Conservation (phyloP, 1,139 yeast genomes). For the Candida frijolesensis region DNA sequence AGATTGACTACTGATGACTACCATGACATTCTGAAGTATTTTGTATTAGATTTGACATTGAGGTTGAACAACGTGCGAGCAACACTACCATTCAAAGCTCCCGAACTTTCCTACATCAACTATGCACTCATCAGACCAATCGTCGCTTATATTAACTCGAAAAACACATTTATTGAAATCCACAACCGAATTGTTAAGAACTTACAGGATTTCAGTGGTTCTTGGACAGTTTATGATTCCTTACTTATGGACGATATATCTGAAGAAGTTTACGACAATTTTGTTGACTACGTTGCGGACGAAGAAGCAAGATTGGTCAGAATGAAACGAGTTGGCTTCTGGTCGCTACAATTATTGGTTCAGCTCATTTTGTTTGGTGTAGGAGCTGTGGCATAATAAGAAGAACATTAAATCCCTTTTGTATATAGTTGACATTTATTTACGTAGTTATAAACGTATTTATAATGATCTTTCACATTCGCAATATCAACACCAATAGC, state of each 20-base stretch:
- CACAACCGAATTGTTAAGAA: constrained; percentile 73
- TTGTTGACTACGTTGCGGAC: constrained; percentile 84
- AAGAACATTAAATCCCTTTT: not conserved
- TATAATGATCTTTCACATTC: not conserved
- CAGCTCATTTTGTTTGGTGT: constrained; percentile 82
- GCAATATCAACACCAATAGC: constrained; percentile 45
- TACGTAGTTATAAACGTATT: not conserved
- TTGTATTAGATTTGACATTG: constrained; percentile 77
- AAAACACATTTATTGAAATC: constrained; percentile 86
- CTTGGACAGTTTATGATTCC: constrained; percentile 95
- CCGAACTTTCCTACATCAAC: constrained; percentile 83
- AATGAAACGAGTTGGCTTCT: constrained; percentile 83
- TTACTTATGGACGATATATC: constrained; percentile 89
- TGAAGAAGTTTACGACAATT: constrained; percentile 86
- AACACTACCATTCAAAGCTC: constrained; percentile 79
- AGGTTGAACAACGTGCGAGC: constrained; percentile 86
- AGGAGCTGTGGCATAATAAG: constrained; percentile 44
- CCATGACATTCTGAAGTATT: constrained; percentile 51
- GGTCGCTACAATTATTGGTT: constrained; percentile 85
- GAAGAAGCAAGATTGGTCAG: constrained; percentile 76
- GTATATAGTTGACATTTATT: constrained; percentile 3
- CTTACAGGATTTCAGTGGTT: constrained; percentile 44
- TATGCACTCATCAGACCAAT: constrained; percentile 92
- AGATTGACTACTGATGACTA: constrained; percentile 29
- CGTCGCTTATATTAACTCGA: constrained; percentile 90